These are phyloP conservation scores for Pulveroboletus frians DNA, from an alignment of 768 basidiomycete species.

Conservation along the genomic window DNA sequence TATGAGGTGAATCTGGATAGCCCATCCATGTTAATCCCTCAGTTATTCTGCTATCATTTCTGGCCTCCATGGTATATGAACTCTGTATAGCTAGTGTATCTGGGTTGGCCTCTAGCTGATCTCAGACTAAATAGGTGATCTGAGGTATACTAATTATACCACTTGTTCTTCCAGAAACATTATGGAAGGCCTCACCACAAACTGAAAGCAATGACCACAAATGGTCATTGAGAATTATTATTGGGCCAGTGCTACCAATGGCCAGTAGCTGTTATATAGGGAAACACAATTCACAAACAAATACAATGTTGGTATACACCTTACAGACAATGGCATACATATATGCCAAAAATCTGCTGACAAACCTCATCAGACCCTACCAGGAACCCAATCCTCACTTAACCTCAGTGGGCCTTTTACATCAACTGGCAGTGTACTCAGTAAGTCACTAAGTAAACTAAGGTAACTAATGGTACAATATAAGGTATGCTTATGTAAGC, in stretches of 20 bases:
- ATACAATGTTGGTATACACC: not conserved
- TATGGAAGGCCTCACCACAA: no score
- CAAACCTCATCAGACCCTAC: not conserved
- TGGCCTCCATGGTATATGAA: not conserved
- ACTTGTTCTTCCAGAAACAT: no score
- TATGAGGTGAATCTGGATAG: not conserved
- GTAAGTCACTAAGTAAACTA: no score
- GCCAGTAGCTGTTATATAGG: no score
- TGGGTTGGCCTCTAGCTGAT: not conserved
- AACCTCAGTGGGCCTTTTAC: not conserved
- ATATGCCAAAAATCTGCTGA: not conserved
- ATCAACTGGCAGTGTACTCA: not conserved
- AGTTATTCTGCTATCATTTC: not conserved
- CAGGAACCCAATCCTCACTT: not conserved
- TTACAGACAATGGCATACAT: not conserved
- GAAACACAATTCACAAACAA: not conserved
- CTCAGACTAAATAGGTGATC: not conserved
- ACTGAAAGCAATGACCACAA: no score
- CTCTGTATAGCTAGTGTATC: not conserved
- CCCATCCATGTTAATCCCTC: not conserved
- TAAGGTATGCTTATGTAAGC: no score
- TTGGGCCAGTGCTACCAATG: no score
- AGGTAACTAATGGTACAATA: no score
- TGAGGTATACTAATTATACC: no score
- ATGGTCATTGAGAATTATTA: no score